Evolutionary conservation across 768 basidiomycete species (phyloP), one percentile per base, ranked within the genome.

Genomic region (Leccinum variicolor): DNA sequence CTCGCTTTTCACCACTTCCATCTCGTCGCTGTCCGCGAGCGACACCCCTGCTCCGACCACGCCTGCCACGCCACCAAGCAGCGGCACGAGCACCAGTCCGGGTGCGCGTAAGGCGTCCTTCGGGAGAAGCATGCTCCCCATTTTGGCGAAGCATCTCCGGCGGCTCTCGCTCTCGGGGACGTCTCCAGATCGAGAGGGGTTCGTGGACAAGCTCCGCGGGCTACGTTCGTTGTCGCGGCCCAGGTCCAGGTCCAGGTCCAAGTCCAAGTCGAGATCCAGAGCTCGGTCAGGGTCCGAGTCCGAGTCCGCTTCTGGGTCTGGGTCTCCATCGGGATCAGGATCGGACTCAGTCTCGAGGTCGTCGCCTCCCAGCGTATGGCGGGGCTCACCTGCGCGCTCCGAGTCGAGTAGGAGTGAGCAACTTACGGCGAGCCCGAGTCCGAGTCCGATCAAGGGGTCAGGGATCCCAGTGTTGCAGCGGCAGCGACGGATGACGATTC

Each of bases 111-210:
- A 54, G 6, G 21, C 48, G 19, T 62, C 67, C 19, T n/a, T 62
- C 7, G 59, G 62, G 34, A 61, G 65, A 13, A 71, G 69, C 53
- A 71, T 73, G 69, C 67, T 69, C 4, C 71, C 69, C 13, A 62
- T 73, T 2, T 59, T 66, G 33, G 64, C 59, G 26, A 69, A 63
- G n/a, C 69, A 64, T 25, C 56, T 73, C 29, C 54, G 57, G 4
- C 57, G 69, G 2, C 69, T 73, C 50, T 64, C 66, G 6, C 41
- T 64, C 41, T 61, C 65, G 1, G 46, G 55, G 10, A 8, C 43
- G 14, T 62, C 68, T 10, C 69, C 61, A 0, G 64, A 65, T 21
- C 68, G 66, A n/a, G 69, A 62, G 23, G 55, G 59, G 1, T 49
- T 71, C 11, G 36, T 71, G 31, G 58, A 61, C 21, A 73, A 54